These are phyloP conservation scores for Trapa incisa DNA, from an alignment of 345 rosid species.

Conservation along the genomic window DNA sequence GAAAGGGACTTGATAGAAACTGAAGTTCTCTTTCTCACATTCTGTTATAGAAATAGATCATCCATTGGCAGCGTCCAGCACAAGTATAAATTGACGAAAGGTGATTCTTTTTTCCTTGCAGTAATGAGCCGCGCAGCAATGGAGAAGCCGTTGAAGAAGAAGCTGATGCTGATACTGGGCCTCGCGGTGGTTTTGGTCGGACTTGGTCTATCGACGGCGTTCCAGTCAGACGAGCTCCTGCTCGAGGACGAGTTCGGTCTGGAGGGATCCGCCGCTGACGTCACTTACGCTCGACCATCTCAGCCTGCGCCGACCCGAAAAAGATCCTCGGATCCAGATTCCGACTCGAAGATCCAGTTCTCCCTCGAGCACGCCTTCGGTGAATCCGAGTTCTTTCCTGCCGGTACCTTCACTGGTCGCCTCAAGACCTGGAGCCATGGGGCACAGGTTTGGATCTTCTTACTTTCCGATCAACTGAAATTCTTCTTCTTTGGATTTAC, in stretches of 20 bases:
- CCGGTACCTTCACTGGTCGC: constrained; percentile 90
- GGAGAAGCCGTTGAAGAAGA: constrained; percentile 4
- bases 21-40: background rate
- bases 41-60: background rate
- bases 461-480: background rate
- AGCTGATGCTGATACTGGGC: constrained; percentile 1
- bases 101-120: background rate
- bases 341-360: constrained; percentile 91
- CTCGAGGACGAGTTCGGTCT: constrained; percentile 72
- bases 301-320: constrained; percentile 27
- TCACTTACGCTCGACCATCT: constrained; percentile 20
- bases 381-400: constrained; percentile 64
- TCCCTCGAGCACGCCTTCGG: constrained; percentile 87
- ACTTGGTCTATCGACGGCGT: constrained; percentile 19
- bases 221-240: constrained; percentile 81
- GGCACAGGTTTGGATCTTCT: constrained; percentile 40
- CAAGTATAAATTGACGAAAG: background rate
- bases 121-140: background rate
- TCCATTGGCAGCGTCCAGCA: background rate
- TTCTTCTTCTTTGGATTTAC: background rate
- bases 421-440: constrained; percentile 78
- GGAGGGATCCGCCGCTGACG: constrained; percentile 36
- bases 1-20: background rate
- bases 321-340: constrained; percentile 62
- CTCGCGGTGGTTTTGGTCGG: constrained; percentile 3